Conservation (phyloP, 768 basidiomycete genomes). For the Cubamyces sp. region DNA sequence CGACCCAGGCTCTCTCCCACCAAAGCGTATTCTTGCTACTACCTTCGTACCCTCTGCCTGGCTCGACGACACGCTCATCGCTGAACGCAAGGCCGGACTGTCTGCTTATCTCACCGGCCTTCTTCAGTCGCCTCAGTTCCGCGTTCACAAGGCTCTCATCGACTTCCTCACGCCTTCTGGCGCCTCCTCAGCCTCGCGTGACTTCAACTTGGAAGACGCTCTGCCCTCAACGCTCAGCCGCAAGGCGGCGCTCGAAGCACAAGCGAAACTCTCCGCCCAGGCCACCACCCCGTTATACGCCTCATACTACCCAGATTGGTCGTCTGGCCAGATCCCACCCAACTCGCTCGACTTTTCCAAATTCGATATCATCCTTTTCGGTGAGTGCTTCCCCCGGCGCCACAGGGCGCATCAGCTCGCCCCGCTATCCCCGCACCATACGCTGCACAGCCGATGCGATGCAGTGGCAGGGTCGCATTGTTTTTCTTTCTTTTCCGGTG, state of each 20-base stretch:
- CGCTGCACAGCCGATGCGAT: constrained; percentile 11
- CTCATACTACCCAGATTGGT: constrained; percentile 59
- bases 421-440: constrained; percentile 15
- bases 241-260: constrained; percentile 36
- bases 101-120: constrained; percentile 47
- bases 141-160: constrained; percentile 38
- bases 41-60: constrained; percentile 55
- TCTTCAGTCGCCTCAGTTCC: constrained; percentile 41
- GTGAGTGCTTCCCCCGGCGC: constrained; percentile 38
- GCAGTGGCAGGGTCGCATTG: neutral
- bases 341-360: constrained; percentile 63
- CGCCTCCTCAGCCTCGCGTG: constrained; percentile 22
- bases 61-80: constrained; percentile 55
- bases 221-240: constrained; percentile 51
- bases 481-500: neutral
- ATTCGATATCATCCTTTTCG: constrained; percentile 71
- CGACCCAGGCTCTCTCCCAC: constrained; percentile 48
- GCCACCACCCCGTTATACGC: constrained; percentile 43
- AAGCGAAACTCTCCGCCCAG: constrained; percentile 28
- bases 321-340: constrained; percentile 50
- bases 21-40: constrained; percentile 54
- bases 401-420: neutral
- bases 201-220: constrained; percentile 50
- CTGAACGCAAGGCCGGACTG: constrained; percentile 54
- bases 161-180: constrained; percentile 44